phyloP scores from a whole-genome alignment of 2,329 filamentous ascomycete species.

The Aspergillus sp. region DNA sequence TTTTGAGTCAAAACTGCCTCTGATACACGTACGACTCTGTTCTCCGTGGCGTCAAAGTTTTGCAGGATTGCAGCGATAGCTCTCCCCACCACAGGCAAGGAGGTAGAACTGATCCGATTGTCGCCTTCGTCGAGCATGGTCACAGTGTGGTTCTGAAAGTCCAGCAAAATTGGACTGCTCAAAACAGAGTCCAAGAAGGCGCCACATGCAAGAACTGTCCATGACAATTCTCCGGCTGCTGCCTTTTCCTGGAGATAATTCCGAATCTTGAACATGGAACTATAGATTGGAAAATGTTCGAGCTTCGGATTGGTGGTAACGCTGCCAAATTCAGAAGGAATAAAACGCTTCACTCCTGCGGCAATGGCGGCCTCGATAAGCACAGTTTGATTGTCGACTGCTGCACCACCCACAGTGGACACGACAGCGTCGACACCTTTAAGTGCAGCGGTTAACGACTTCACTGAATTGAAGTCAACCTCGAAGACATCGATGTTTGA shows the following conservation, averaged over 20 bases:
- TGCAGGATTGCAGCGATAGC: too few relatives aligned
- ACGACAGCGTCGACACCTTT: neutral
- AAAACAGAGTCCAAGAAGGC: neutral
- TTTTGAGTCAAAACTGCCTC: too few relatives aligned
- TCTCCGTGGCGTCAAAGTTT: too few relatives aligned
- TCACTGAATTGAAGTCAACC: neutral
- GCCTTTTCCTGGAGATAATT: conserved; percentile 1
- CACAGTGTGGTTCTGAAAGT: neutral
- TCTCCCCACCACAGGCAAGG: too few relatives aligned
- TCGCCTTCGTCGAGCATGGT: too few relatives aligned
- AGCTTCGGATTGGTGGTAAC: neutral
- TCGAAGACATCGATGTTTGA: too few relatives aligned
- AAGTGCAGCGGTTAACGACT: conserved; percentile 1
- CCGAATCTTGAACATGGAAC: neutral
- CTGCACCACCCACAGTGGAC: neutral
- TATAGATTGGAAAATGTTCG: neutral
- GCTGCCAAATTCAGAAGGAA: neutral
- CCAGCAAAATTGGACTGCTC: neutral
- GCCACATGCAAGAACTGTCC: conserved; percentile 1
- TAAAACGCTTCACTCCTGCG: neutral
- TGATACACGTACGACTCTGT: too few relatives aligned
- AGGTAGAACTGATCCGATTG: too few relatives aligned
- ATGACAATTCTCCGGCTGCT: neutral
- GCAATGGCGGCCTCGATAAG: neutral
- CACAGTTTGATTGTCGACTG: neutral